Evolutionary conservation across 1,139 yeast species (phyloP).

Genomic region (Debaryomyces udenii): DNA sequence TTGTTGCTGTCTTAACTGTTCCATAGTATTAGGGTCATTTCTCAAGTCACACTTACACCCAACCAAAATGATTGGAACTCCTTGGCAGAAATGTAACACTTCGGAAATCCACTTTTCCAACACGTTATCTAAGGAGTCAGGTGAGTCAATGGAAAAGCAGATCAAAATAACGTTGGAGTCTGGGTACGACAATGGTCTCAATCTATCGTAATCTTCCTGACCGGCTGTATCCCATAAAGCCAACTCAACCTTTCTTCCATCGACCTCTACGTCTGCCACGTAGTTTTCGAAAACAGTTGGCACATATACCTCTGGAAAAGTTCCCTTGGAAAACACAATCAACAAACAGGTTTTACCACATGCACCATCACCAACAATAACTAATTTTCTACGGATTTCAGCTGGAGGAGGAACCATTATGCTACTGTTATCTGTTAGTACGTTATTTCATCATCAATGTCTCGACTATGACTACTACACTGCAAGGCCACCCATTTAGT

Average conservation of each 20-base stretch:
- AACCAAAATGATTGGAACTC: conserved; percentile 90
- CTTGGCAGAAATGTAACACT: conserved; percentile 92
- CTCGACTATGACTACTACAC: too few species aligned
- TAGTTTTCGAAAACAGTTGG: conserved; percentile 96
- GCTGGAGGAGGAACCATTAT: conserved; percentile 57
- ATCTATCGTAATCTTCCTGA: conserved; percentile 95
- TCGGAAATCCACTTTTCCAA: conserved; percentile 96
- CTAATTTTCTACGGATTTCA: conserved; percentile 77
- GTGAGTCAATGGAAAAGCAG: conserved; percentile 89
- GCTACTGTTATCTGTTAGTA: conserved; percentile 14
- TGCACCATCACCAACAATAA: conserved; percentile 86
- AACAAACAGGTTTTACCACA: conserved; percentile 85
- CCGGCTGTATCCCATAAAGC: conserved; percentile 99
- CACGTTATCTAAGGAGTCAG: conserved; percentile 90
- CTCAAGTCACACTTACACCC: conserved; percentile 93
- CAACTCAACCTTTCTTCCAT: conserved; percentile 90
- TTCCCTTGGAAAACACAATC: conserved; percentile 89
- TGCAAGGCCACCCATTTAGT: too few species aligned
- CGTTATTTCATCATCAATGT: not conserved
- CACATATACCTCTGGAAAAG: conserved; percentile 93
- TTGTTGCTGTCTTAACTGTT: conserved; percentile 72
- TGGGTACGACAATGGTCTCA: conserved; percentile 91
- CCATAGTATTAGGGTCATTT: conserved; percentile 76
- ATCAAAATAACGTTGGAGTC: conserved; percentile 90
- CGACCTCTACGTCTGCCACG: conserved; percentile 92